Percentiles rank a stretch among this genome's conserved stretches.
These are phyloP conservation scores for Juglanconis juglandina DNA, from an alignment of 2,329 filamentous ascomycete genomes.

Conservation along the genomic window DNA sequence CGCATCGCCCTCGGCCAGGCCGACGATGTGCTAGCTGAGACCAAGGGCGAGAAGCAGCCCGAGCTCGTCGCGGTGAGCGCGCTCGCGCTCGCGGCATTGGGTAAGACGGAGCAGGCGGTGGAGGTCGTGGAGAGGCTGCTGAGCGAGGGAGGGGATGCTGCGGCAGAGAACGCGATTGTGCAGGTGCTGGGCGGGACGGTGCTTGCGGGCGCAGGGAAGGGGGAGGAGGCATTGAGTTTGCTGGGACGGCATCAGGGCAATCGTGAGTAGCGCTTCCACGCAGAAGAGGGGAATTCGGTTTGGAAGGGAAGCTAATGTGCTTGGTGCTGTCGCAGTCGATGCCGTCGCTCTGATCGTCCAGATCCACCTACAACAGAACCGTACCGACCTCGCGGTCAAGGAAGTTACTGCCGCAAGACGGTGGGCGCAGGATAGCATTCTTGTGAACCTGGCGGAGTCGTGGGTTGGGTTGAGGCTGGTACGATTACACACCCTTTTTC, in stretches of 20 bases:
- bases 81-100: constrained; percentile 64
- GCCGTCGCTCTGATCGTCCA: constrained; percentile 86
- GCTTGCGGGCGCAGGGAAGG: constrained; percentile 72
- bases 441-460: constrained; percentile 91
- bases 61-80: constrained; percentile 75
- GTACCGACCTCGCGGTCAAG: constrained; percentile 84
- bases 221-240: constrained; percentile 79
- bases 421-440: constrained; percentile 91
- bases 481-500: constrained; percentile 30
- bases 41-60: constrained; percentile 61
- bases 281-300: not conserved
- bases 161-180: constrained; percentile 72
- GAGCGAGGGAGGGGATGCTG: constrained; percentile 60
- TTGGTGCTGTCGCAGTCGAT: constrained; percentile 45
- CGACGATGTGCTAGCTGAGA: constrained; percentile 66
- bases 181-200: constrained; percentile 81
- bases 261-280: constrained; percentile 51
- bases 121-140: constrained; percentile 64
- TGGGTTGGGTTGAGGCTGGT: constrained; percentile 90
- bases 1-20: constrained; percentile 79
- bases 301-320: constrained; percentile 23
- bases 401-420: constrained; percentile 81
- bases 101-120: constrained; percentile 60
- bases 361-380: constrained; percentile 88
- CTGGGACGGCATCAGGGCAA: constrained; percentile 82